Evolutionary conservation across 78 protist genomes (phyloP).

Genomic region (Cavenderia fasciculata): DNA sequence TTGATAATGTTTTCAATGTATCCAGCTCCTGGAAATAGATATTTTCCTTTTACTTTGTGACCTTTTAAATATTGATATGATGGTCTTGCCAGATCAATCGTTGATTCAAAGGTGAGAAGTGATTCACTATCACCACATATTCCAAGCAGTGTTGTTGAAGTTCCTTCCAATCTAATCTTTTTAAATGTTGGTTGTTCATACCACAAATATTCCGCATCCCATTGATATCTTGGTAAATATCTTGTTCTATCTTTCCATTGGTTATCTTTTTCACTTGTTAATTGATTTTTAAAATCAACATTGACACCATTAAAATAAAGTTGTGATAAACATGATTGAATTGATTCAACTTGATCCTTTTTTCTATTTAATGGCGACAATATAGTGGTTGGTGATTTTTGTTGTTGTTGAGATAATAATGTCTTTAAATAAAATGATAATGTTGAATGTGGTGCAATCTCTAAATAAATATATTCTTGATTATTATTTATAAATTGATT

Average conservation of each 20-base stretch:
- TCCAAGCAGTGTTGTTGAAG: conserved; percentile 14
- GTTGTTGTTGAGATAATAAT: neutral
- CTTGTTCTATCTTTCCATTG: neutral
- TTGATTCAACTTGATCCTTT: neutral
- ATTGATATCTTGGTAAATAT: conserved; percentile 23
- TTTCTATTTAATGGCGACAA: neutral
- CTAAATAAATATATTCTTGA: conserved; percentile 7
- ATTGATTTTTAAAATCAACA: neutral
- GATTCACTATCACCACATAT: neutral
- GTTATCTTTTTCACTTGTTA: neutral
- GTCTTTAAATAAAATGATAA: conserved; percentile 12
- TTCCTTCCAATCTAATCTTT: neutral
- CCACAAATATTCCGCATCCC: conserved; percentile 3
- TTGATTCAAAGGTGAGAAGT: neutral
- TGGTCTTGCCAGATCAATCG: neutral
- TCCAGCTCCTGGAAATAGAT: neutral
- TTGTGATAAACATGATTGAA: neutral
- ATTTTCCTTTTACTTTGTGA: conserved; percentile 4
- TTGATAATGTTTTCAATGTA: neutral
- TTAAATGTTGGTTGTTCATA: neutral
- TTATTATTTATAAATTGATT: neutral
- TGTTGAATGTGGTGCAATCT: conserved; percentile 50
- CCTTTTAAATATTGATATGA: neutral
- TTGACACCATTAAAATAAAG: neutral
- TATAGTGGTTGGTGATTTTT: neutral